Conservation (phyloP, 78 protist species). For the Pelomyxa schiedti region DNA sequence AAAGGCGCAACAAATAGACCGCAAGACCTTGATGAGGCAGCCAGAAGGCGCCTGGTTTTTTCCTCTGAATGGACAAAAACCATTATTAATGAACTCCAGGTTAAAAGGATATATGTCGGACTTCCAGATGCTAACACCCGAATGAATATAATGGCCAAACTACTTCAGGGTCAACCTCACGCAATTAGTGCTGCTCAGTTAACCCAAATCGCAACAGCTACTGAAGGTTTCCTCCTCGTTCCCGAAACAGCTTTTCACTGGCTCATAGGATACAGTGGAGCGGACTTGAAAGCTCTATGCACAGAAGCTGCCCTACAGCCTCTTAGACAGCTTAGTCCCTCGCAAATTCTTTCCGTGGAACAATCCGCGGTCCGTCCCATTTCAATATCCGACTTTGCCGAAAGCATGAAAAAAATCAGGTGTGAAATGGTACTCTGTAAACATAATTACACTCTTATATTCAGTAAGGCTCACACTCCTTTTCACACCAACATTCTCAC, state of each 20-base stretch:
- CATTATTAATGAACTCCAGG: no score
- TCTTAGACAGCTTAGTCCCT: slow-evolving; percentile 55
- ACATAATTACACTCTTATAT: no score
- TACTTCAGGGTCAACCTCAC: slow-evolving; percentile 25
- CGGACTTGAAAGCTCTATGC: slow-evolving; percentile 62
- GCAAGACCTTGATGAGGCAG: slow-evolving; percentile 90
- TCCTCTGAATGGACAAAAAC: no score
- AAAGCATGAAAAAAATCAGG: no score
- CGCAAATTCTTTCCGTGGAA: no score
- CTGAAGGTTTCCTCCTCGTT: neutral
- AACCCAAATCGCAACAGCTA: neutral
- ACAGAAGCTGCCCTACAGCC: slow-evolving; percentile 81
- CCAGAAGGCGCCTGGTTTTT: slow-evolving; percentile 59
- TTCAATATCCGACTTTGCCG: no score
- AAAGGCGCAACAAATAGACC: slow-evolving; percentile 83
- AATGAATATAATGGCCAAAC: neutral
- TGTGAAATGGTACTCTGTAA: no score
- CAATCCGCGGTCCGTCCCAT: no score
- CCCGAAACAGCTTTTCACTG: neutral
- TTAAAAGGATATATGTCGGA: slow-evolving; percentile 65
- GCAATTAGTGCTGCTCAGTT: neutral
- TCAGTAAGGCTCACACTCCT: no score
- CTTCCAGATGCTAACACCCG: slow-evolving; percentile 71
- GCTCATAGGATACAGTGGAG: slow-evolving; percentile 56
- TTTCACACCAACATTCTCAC: no score